A percentile compares a stretch with the other conserved stretches of the same genome.
Evolutionary conservation across 305 asterid species (phyloP).

Genomic region (Fraxinus nigra): DNA sequence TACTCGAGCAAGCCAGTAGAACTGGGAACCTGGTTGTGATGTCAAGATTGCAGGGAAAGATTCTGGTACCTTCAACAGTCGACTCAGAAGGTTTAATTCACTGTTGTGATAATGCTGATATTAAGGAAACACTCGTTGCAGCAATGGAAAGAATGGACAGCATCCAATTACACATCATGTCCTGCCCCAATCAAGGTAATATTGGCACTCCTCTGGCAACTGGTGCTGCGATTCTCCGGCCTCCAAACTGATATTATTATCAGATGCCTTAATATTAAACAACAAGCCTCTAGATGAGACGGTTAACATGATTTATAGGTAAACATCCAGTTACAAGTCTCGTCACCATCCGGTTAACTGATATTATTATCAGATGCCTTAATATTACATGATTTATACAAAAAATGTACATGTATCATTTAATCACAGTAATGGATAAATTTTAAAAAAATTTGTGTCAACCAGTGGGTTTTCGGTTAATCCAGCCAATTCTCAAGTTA

Average conservation of each 20-base stretch:
- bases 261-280: not conserved
- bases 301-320: not conserved
- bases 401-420: not conserved
- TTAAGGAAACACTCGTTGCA: constrained; percentile 31
- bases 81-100: constrained; percentile 43
- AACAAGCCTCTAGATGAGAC: not conserved
- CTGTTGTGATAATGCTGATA: constrained; percentile 47
- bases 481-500: not conserved
- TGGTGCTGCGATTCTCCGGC: constrained; percentile 38
- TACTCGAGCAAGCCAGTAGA: constrained; percentile 38
- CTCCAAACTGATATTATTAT: too few species aligned
- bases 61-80: constrained; percentile 48
- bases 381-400: too few species aligned
- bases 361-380: too few species aligned
- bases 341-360: not conserved
- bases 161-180: constrained; percentile 45
- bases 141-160: constrained; percentile 41
- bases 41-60: constrained; percentile 55
- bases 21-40: constrained; percentile 36
- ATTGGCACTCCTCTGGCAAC: constrained; percentile 20
- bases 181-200: constrained; percentile 38
- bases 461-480: not conserved
- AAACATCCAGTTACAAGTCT: not conserved
- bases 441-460: not conserved
- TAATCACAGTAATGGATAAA: not conserved